Conservation (phyloP, 257 asterid genomes). For the Scutellaria minor region DNA sequence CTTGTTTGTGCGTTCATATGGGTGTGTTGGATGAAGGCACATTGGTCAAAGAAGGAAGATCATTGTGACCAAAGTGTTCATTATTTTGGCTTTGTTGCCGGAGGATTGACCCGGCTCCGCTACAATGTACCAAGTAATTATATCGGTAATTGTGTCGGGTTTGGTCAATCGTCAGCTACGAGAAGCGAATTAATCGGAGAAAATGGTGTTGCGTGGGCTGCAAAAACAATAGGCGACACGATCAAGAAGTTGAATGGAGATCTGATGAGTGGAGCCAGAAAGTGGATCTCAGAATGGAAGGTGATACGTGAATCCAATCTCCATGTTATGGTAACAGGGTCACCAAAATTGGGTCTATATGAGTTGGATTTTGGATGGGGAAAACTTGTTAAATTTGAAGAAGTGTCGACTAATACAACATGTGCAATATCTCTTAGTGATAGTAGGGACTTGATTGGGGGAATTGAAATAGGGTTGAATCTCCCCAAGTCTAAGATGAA, state of each 20-base stretch:
- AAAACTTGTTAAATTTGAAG: conserved; percentile 46
- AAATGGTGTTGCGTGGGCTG: conserved; percentile 40
- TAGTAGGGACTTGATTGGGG: conserved; percentile 43
- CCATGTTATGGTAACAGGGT: conserved; percentile 45
- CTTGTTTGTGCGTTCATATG: conserved; percentile 44
- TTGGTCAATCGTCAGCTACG: conserved; percentile 29
- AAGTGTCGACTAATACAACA: conserved; percentile 39
- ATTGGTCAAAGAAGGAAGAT: background rate
- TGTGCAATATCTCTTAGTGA: conserved; percentile 44
- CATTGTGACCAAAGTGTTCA: background rate
- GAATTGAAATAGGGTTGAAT: conserved; percentile 47
- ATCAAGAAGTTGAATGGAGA: conserved; percentile 43
- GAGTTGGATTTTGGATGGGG: conserved; percentile 64
- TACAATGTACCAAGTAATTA: conserved; percentile 36
- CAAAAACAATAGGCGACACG: conserved; percentile 43
- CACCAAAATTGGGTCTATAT: conserved; percentile 46
- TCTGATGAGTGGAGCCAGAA: conserved; percentile 33
- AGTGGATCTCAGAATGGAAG: conserved; percentile 51
- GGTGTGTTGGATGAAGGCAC: conserved; percentile 49
- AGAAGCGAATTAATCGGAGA: conserved; percentile 33
- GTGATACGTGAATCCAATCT: conserved; percentile 40
- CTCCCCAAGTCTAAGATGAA: conserved; percentile 37
- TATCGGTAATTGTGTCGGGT: conserved; percentile 49
- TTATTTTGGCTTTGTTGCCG: conserved; percentile 48
- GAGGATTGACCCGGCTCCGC: conserved; percentile 42